These are phyloP conservation scores for Plasmopara muralis DNA, from an alignment of 352 stramenopile genomes.

Conservation along the genomic window DNA sequence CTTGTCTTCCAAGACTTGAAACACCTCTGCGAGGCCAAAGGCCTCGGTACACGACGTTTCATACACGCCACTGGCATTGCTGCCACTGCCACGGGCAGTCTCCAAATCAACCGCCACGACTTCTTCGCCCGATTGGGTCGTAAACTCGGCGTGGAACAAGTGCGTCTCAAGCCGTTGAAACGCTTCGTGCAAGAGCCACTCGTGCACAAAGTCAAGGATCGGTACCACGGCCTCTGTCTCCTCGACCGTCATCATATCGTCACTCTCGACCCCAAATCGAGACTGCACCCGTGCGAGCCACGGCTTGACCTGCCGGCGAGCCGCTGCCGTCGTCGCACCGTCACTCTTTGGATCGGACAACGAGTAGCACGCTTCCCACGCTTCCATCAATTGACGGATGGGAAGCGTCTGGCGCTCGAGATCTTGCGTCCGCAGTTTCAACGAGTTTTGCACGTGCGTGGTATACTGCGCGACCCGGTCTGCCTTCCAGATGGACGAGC, in stretches of 20 bases:
- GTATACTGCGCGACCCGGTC: conserved; percentile 39
- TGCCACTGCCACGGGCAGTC: conserved; percentile 42
- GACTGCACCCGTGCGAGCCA: conserved; percentile 43
- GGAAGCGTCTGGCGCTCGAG: conserved; percentile 26
- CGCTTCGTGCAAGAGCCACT: conserved; percentile 69
- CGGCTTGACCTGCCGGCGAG: conserved; percentile 23
- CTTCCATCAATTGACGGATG: conserved; percentile 36
- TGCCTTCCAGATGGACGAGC: conserved; percentile 28
- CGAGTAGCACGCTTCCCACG: conserved; percentile 44
- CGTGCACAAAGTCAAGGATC: conserved; percentile 60
- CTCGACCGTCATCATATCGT: background rate
- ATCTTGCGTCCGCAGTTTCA: conserved; percentile 13
- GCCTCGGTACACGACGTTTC: conserved; percentile 59
- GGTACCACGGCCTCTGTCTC: conserved; percentile 14
- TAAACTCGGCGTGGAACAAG: conserved; percentile 45
- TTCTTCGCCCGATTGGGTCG: conserved; percentile 30
- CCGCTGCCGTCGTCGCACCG: conserved; percentile 5
- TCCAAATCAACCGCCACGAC: conserved; percentile 46
- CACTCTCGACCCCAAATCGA: conserved; percentile 33
- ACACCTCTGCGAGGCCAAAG: conserved; percentile 71
- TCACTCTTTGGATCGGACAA: conserved; percentile 22
- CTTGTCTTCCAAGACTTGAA: conserved; percentile 66
- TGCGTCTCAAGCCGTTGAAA: conserved; percentile 50
- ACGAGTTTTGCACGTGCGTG: conserved; percentile 29
- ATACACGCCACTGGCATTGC: conserved; percentile 52